Conservation (phyloP, 257 asterid genomes). For the Verbena officinalis region DNA sequence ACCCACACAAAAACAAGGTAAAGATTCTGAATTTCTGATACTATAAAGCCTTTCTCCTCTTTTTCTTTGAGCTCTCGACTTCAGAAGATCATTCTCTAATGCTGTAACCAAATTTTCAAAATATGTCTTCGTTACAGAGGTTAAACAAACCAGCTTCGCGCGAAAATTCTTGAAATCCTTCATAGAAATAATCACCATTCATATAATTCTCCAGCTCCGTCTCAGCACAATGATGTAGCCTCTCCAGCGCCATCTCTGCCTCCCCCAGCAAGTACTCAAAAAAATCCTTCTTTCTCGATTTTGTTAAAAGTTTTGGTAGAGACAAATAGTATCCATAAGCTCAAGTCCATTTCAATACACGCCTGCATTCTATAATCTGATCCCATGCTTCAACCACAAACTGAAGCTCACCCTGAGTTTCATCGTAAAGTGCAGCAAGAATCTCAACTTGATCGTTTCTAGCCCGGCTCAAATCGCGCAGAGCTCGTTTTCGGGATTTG, state of each 20-base stretch:
- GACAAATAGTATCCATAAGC: constrained; percentile 43
- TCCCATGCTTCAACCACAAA: constrained; percentile 44
- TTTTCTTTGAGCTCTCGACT: not conserved
- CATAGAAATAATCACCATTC: accelerated
- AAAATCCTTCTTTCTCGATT: not conserved
- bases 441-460: not conserved
- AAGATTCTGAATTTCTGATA: no score
- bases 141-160: not conserved
- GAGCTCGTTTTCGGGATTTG: constrained; percentile 28
- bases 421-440: not conserved
- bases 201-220: constrained; percentile 20
- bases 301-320: no score
- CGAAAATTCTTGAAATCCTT: not conserved
- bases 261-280: constrained; percentile 48
- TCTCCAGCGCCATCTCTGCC: constrained; percentile 50
- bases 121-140: constrained; percentile 13
- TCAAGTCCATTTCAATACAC: constrained; percentile 53
- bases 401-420: not conserved
- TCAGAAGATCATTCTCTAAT: constrained; percentile 38
- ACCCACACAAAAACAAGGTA: no score
- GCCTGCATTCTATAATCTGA: constrained; percentile 56
- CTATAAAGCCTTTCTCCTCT: no score
- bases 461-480: constrained; percentile 12
- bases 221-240: constrained; percentile 50
- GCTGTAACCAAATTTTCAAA: constrained; percentile 40